Base-by-base conservation (phyloP, 2,329 filamentous ascomycete genomes). In the Ophiostoma montium region DNA sequence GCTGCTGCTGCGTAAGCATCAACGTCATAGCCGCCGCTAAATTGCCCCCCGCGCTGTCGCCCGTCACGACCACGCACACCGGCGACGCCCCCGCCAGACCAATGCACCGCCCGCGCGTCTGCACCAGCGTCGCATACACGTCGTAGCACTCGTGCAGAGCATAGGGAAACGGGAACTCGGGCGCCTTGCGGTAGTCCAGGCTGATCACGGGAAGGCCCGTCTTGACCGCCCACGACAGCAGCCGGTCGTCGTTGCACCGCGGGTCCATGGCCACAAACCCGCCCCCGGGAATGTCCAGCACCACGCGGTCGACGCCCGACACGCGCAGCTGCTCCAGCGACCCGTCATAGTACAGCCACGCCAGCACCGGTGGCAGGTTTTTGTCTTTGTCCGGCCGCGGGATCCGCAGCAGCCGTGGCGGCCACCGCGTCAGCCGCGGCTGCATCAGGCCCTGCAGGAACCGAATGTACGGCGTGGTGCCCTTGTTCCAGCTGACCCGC, bases 251-350 rank as follows among this genome's bases (percentile, higher is more conserved):
- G 58, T 94, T 88, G 58, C 83, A 86, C 43, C 92, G 73, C n/a
- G 92, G 92, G 51, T 86, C 81, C 92, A 98, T 98, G 16, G 92
- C 89, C 12, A 98, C 89, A 56, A 94, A 98, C 0, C 92, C 92
- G 31, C 92, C 92, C 1, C 92, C 92, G 0, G 92, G 92, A 3
- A 96, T 80, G 63, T 98, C 92, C 33, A 98, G 62, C 1, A 98
- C 76, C 27, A 98, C 64, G 58, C 84, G 84, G 46, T 76, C 81
- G 60, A 56, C 49, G 38, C 54, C 94, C 84, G 38, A 82, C 75
- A 58, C 80, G 79, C 42, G 95, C 69, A 43, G 51, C 6, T 54
- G 36, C 21, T 55, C 57, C 8, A 95, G 65, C 0, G 89, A 83
- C 0, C 92, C 92, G 59, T 96, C 87, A 58, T 89, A 98, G 64